Conservation (phyloP, 768 basidiomycete species). For the Russula sp. region DNA sequence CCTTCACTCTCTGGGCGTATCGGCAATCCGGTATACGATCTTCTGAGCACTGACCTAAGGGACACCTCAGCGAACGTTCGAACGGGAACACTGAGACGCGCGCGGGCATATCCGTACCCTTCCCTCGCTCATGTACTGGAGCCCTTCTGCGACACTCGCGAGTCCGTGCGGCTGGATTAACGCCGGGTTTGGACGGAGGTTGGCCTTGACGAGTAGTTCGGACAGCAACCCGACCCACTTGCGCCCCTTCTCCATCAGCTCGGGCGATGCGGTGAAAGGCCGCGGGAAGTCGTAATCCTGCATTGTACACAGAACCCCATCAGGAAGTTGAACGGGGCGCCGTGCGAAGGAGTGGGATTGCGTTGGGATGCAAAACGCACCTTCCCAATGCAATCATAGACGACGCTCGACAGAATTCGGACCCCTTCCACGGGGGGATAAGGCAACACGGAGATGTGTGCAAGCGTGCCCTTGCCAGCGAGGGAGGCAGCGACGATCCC, state of each 20-base stretch:
- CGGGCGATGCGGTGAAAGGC: constrained; percentile 6
- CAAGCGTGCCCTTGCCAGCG: constrained; percentile 4
- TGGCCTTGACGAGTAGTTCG: constrained; percentile 5
- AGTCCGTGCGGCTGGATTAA: constrained; percentile 16
- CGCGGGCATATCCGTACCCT: constrained; percentile 3
- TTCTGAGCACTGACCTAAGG: constrained; percentile 19
- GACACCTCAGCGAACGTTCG: neutral
- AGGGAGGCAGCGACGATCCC: constrained; percentile 1
- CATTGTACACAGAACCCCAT: neutral
- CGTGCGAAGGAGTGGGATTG: no score
- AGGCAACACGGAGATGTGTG: neutral
- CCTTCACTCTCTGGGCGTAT: constrained; percentile 12
- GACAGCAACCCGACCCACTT: constrained; percentile 4
- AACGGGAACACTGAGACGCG: no score
- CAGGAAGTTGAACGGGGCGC: neutral
- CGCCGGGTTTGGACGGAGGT: constrained; percentile 16
- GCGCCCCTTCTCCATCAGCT: neutral
- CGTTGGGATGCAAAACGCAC: neutral
- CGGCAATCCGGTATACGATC: constrained; percentile 15
- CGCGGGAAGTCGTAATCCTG: constrained; percentile 9
- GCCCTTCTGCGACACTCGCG: constrained; percentile 13
- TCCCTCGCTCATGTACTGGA: constrained; percentile 22
- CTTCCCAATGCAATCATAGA: constrained; percentile 9
- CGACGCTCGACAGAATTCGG: neutral
- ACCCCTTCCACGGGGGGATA: constrained; percentile 1